phyloP scores from a whole-genome alignment of 164 flowering plant species.

The Kingdonia uniflora region DNA sequence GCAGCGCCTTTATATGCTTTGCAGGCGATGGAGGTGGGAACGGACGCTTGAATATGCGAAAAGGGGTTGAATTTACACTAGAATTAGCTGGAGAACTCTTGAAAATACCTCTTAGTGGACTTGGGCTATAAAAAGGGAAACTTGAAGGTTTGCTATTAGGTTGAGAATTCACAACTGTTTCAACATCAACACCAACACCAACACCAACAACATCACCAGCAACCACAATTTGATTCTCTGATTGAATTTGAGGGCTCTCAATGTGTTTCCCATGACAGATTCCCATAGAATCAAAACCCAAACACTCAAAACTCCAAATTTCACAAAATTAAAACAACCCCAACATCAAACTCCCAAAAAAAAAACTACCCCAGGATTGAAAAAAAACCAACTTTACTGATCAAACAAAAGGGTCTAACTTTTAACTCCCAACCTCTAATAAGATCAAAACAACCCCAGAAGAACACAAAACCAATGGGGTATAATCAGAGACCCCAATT shows the following conservation, averaged over 20 bases:
- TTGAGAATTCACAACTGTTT: constrained; percentile 15
- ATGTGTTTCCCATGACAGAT: constrained; percentile 66
- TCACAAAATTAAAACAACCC: not conserved
- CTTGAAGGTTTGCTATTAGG: constrained; percentile 40
- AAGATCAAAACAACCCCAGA: too few species aligned
- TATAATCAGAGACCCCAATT: too few species aligned
- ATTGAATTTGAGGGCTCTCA: constrained; percentile 15
- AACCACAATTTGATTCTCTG: constrained; percentile 15
- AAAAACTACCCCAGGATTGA: too few species aligned
- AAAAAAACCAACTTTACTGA: too few species aligned
- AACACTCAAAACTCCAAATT: not conserved
- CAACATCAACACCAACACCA: constrained; percentile 15
- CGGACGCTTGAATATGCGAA: constrained; percentile 68
- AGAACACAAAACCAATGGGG: too few species aligned
- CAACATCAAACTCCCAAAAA: too few species aligned
- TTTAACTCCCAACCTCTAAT: too few species aligned
- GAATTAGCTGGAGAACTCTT: constrained; percentile 70
- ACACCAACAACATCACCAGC: constrained; percentile 12
- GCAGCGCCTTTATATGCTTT: constrained; percentile 83
- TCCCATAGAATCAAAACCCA: constrained; percentile 36
- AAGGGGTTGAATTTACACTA: constrained; percentile 60
- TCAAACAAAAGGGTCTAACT: too few species aligned
- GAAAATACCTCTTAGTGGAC: constrained; percentile 60
- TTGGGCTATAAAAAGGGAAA: constrained; percentile 75
- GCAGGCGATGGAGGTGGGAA: constrained; percentile 99